Evolutionary conservation across 176 grass and related monocot species (phyloP).

Genomic region (Alopecurus myosuroides): DNA sequence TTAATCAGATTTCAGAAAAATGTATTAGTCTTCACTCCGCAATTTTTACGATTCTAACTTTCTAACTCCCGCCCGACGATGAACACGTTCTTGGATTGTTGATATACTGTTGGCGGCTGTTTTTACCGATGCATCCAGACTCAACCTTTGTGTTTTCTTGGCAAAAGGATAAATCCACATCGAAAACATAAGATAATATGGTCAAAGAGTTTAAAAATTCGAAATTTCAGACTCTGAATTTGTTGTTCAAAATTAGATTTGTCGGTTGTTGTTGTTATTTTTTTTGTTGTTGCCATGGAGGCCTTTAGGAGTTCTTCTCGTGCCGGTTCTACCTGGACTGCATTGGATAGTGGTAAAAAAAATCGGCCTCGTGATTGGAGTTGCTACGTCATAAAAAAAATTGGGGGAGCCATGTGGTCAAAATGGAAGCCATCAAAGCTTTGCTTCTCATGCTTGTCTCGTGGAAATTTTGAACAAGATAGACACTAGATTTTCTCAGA

Average conservation of each 20-base stretch:
- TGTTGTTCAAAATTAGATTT: neutral
- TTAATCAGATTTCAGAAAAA: neutral
- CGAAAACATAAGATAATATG: neutral
- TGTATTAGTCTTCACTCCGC: neutral
- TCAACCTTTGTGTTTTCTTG: neutral
- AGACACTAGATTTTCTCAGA: neutral
- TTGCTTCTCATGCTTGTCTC: neutral
- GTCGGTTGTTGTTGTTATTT: too few relatives aligned
- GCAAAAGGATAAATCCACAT: neutral
- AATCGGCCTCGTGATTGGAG: neutral
- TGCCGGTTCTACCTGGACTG: neutral
- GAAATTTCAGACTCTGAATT: neutral
- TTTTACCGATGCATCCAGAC: too few relatives aligned
- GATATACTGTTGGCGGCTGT: neutral
- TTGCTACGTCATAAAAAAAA: neutral
- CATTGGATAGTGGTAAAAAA: neutral
- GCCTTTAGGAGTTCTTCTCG: neutral
- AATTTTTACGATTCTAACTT: neutral
- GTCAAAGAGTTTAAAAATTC: neutral
- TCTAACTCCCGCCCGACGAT: neutral
- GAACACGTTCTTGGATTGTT: neutral
- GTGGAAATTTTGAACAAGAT: neutral
- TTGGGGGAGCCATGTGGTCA: neutral
- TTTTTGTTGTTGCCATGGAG: too few relatives aligned
- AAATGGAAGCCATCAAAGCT: neutral